Evolutionary conservation across 1,284 basidiomycete genomes (phyloP), one percentile per base, ranked within the genome.

Genomic region (Cystobasidium slooffiae): DNA sequence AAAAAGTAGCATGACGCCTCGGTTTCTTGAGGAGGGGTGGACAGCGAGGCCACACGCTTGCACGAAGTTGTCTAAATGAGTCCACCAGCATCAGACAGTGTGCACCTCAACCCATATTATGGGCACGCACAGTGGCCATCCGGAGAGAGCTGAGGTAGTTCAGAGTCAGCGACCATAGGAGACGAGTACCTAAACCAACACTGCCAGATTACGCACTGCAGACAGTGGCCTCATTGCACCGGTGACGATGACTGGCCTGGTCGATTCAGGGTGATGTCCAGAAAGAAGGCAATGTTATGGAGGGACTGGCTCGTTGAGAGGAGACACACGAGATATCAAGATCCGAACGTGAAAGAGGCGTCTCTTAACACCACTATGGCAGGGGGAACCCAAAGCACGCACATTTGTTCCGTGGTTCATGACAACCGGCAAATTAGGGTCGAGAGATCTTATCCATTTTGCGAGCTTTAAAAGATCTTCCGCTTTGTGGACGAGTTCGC

Each of bases 361-460:
- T n/a, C n/a, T n/a, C n/a, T n/a, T n/a, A n/a, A n/a, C n/a, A n/a
- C n/a, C n/a, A n/a, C n/a, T n/a, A n/a, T n/a, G n/a, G n/a, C n/a
- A n/a, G n/a, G n/a, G n/a, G n/a, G n/a, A n/a, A n/a, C n/a, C n/a
- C n/a, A n/a, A n/a, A n/a, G n/a, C 12, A n/a, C n/a, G n/a, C 22
- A 56, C 53, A 31, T 41, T 62, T 31, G 59, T 62, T 14, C 59
- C 59, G 37, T 62, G 59, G 7, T 16, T 39, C 10, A 62, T 16
- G 7, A 62, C 37, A 31, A 62, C 59, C 7, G 59, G 59, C 59
- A 62, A 31, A 16, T 62, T 37, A 12, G 59, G 59, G 22, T 62
- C 59, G 22, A 62, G 59, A 8, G 7, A 9, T 10, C 10, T 18
- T 10, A 62, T 62, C 9, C 24, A 8, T 18, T 41, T 16, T 14